Evolutionary conservation across 2,329 filamentous ascomycete genomes (phyloP).

Genomic region (Grosmannia serpens): DNA sequence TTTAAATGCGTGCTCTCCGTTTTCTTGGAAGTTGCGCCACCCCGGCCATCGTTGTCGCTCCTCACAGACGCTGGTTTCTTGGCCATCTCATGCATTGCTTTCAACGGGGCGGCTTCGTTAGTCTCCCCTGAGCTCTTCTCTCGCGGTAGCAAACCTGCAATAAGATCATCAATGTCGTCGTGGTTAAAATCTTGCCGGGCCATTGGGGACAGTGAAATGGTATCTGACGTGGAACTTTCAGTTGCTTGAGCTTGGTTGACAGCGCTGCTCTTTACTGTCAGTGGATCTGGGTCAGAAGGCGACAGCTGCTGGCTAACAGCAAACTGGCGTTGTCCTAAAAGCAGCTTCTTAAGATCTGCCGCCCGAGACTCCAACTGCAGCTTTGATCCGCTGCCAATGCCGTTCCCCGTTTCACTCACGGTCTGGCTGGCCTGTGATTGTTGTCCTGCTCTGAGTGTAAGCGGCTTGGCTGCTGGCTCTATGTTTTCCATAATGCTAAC

Average conservation of each 20-base stretch:
- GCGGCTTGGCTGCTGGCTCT: not conserved
- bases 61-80: not conserved
- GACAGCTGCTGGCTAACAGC: not conserved
- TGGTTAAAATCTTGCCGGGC: not conserved
- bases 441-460: not conserved
- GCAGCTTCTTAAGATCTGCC: slow-evolving; percentile 3
- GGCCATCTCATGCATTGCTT: not conserved
- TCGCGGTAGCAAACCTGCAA: slow-evolving; percentile 3
- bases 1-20: not conserved
- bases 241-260: not conserved
- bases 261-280: not conserved
- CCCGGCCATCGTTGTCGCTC: not conserved
- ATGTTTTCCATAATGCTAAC: not conserved
- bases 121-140: not conserved
- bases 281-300: not conserved
- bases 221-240: not conserved
- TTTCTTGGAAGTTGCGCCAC: not conserved
- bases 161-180: slow-evolving; percentile 5
- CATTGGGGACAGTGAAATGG: not conserved
- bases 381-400: not conserved
- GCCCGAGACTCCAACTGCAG: slow-evolving; percentile 1
- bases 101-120: not conserved
- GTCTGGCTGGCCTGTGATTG: not conserved
- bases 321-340: not conserved
- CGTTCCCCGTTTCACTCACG: not conserved